A percentile compares a stretch with the other conserved stretches of the same genome.
phyloP scores from a whole-genome alignment of 2,329 filamentous ascomycete genomes.

The Westerdykella aurantiaca region DNA sequence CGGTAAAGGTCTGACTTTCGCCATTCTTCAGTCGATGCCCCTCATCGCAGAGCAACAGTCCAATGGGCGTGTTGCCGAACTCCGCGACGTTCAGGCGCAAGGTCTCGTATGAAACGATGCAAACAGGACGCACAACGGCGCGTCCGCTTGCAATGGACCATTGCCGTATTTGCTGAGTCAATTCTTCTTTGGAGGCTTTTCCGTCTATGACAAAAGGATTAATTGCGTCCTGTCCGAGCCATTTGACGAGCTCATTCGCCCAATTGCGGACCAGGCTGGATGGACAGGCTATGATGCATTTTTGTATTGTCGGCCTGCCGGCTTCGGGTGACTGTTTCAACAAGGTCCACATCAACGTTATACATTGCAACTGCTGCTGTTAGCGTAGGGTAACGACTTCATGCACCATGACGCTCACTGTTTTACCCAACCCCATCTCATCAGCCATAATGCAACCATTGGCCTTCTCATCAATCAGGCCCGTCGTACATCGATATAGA shows the following conservation, averaged over 20 bases:
- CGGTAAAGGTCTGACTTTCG: constrained; percentile 90
- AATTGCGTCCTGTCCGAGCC: constrained; percentile 87
- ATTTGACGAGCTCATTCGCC: constrained; percentile 95
- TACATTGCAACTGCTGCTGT: constrained; percentile 68
- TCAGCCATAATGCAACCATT: constrained; percentile 99
- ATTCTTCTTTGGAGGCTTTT: constrained; percentile 89
- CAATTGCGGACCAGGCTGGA: constrained; percentile 96
- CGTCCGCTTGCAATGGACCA: constrained; percentile 93
- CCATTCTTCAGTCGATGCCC: constrained; percentile 95
- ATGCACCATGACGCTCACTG: constrained; percentile 38
- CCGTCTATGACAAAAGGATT: constrained; percentile 94
- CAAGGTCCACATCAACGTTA: constrained; percentile 92
- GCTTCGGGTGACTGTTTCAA: constrained; percentile 93
- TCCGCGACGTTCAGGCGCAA: constrained; percentile 86
- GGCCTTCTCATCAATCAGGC: constrained; percentile 88
- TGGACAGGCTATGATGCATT: constrained; percentile 93
- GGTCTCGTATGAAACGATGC: constrained; percentile 98
- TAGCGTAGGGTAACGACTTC: background rate
- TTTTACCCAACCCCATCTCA: constrained; percentile 97
- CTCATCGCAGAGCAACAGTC: constrained; percentile 90
- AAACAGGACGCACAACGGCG: constrained; percentile 80
- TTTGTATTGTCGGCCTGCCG: constrained; percentile 90
- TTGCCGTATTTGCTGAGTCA: constrained; percentile 83
- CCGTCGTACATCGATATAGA: constrained; percentile 88
- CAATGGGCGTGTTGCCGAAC: constrained; percentile 83